Conservation (phyloP, 768 basidiomycete species). For the Hortiboletus campestris region DNA sequence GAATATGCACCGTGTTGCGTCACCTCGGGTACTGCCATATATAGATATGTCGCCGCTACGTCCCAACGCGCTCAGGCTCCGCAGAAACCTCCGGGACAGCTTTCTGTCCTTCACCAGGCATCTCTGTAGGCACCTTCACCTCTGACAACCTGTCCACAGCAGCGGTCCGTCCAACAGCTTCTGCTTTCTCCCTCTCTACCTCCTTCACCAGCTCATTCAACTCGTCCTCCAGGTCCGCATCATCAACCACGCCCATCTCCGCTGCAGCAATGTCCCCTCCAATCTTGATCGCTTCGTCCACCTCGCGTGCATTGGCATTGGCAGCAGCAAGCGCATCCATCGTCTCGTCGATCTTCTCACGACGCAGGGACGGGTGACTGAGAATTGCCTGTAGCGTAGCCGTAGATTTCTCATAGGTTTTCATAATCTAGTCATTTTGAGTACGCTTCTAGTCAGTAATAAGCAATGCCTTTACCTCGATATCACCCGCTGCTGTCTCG, state of each 20-base stretch:
- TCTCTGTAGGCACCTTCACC: conserved; percentile 17
- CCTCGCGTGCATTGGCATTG: conserved; percentile 76
- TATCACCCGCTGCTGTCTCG: conserved; percentile 85
- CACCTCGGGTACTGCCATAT: conserved; percentile 10
- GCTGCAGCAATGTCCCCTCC: conserved; percentile 62
- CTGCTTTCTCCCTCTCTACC: conserved; percentile 38
- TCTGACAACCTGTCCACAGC: conserved; percentile 18
- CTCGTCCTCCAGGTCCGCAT: conserved; percentile 64
- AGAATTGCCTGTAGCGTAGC: conserved; percentile 73
- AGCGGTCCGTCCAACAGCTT: conserved; percentile 30
- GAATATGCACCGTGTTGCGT: conserved; percentile 10
- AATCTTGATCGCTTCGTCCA: conserved; percentile 72
- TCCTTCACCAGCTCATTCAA: conserved; percentile 54
- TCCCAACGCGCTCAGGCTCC: conserved; percentile 12
- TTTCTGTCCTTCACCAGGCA: conserved; percentile 1
- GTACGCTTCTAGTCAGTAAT: background rate
- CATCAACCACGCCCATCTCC: conserved; percentile 47
- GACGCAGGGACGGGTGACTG: conserved; percentile 74
- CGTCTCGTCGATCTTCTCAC: conserved; percentile 78
- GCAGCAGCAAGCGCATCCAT: conserved; percentile 86
- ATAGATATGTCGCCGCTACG: conserved; percentile 1
- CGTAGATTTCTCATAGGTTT: conserved; percentile 80
- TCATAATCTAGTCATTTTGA: conserved; percentile 63
- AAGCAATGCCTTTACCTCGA: conserved; percentile 56
- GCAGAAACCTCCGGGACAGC: background rate